These are phyloP conservation scores for Lactarius indigo DNA, from an alignment of 768 basidiomycete genomes.

Conservation along the genomic window DNA sequence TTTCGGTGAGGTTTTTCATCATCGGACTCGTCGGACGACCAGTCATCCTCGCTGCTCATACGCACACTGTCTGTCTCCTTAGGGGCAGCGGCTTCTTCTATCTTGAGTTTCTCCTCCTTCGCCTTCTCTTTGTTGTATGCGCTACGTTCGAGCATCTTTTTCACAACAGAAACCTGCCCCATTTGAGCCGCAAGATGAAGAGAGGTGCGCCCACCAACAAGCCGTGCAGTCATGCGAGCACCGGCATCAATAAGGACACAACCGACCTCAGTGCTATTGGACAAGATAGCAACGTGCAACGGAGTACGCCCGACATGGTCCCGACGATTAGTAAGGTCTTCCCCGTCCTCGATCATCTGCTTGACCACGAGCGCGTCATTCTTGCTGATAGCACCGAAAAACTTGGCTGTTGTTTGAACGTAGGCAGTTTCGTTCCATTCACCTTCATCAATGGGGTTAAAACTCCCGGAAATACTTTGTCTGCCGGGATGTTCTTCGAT, in stretches of 20 bases:
- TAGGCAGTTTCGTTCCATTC: constrained; percentile 65
- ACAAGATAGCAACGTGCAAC: constrained; percentile 55
- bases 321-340: constrained; percentile 46
- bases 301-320: constrained; percentile 61
- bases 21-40: constrained; percentile 21
- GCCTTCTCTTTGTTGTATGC: constrained; percentile 31
- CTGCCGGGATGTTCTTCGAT: constrained; percentile 59
- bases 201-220: constrained; percentile 54
- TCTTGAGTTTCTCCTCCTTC: constrained; percentile 27
- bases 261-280: constrained; percentile 44
- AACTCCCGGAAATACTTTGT: constrained; percentile 58
- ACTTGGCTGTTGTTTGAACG: constrained; percentile 48
- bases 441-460: constrained; percentile 63
- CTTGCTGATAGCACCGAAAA: constrained; percentile 53
- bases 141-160: constrained; percentile 51
- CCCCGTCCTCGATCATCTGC: constrained; percentile 39
- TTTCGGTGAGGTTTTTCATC: constrained; percentile 24
- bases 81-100: constrained; percentile 17
- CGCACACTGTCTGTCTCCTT: constrained; percentile 17
- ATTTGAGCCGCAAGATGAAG: constrained; percentile 56
- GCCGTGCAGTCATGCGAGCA: constrained; percentile 50
- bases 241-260: constrained; percentile 52
- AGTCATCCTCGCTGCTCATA: constrained; percentile 28
- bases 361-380: constrained; percentile 41
- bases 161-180: constrained; percentile 40